Evolutionary conservation across 2,329 filamentous ascomycete genomes (phyloP).

Genomic region (Verticillium zaregamsianum): DNA sequence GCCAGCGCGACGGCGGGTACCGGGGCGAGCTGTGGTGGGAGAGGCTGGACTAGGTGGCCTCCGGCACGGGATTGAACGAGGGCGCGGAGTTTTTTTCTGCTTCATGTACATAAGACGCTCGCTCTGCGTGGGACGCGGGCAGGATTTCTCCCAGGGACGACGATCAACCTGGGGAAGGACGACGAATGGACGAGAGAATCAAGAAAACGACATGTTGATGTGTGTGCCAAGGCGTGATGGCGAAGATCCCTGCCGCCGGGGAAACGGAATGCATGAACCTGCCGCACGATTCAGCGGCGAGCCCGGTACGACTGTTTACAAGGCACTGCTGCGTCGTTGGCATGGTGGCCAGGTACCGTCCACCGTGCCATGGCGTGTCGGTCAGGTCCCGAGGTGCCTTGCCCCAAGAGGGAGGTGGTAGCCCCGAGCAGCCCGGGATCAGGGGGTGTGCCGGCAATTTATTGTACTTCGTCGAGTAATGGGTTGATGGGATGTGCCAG

Average conservation of each 20-base stretch:
- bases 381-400: neutral
- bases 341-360: neutral
- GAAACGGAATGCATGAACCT: neutral
- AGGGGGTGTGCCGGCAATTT: too few relatives aligned
- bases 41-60: constrained; percentile 7
- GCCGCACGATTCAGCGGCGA: neutral
- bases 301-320: neutral
- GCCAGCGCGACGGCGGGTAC: constrained; percentile 8
- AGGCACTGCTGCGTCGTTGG: neutral
- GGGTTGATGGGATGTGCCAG: neutral
- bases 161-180: neutral
- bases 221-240: neutral
- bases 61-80: too few relatives aligned
- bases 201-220: neutral
- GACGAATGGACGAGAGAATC: neutral
- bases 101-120: too few relatives aligned
- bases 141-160: neutral
- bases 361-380: neutral
- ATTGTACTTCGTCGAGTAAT: too few relatives aligned
- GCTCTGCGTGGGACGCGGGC: neutral
- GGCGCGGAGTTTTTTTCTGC: too few relatives aligned
- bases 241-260: neutral
- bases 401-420: neutral
- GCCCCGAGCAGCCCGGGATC: too few relatives aligned
- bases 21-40: constrained; percentile 13